A percentile compares a stretch with the other conserved stretches of the same genome.
These are phyloP conservation scores for Apiotrichum gamsii DNA, from an alignment of 1,284 basidiomycete genomes.

Conservation along the genomic window DNA sequence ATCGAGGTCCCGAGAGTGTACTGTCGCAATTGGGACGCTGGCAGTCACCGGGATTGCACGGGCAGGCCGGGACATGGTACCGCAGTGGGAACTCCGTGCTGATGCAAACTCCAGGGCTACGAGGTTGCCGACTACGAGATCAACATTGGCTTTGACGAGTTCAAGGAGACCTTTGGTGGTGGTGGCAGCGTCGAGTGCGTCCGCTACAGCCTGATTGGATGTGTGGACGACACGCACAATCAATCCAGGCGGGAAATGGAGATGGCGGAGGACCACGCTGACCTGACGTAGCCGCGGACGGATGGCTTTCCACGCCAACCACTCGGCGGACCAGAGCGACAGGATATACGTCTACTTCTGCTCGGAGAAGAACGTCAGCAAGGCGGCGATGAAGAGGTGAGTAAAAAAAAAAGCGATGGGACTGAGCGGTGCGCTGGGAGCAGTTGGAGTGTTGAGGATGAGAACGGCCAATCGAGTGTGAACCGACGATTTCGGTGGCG, in stretches of 20 bases:
- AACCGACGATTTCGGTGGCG: no score
- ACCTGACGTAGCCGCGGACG: conserved; percentile 61
- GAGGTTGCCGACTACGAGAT: conserved; percentile 47
- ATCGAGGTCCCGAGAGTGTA: no score
- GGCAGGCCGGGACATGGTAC: no score
- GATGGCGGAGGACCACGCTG: neutral
- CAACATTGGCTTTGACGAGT: conserved; percentile 46
- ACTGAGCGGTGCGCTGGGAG: no score
- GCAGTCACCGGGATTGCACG: neutral
- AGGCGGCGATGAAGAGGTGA: conserved; percentile 93
- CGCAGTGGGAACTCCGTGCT: neutral
- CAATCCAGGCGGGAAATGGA: neutral
- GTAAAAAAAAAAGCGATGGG: no score
- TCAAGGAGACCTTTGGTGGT: conserved; percentile 36
- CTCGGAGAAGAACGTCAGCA: conserved; percentile 83
- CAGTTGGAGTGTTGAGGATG: no score
- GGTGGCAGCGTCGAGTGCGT: conserved; percentile 43
- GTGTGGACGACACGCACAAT: no score
- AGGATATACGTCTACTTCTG: conserved; percentile 94
- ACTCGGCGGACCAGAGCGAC: conserved; percentile 60
- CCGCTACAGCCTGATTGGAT: neutral
- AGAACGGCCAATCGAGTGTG: no score
- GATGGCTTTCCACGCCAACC: conserved; percentile 81
- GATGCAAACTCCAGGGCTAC: conserved; percentile 36
- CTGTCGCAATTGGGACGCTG: neutral